These are phyloP conservation scores for Hydnomerulius pinastri DNA, from an alignment of 768 basidiomycete species.

Conservation along the genomic window DNA sequence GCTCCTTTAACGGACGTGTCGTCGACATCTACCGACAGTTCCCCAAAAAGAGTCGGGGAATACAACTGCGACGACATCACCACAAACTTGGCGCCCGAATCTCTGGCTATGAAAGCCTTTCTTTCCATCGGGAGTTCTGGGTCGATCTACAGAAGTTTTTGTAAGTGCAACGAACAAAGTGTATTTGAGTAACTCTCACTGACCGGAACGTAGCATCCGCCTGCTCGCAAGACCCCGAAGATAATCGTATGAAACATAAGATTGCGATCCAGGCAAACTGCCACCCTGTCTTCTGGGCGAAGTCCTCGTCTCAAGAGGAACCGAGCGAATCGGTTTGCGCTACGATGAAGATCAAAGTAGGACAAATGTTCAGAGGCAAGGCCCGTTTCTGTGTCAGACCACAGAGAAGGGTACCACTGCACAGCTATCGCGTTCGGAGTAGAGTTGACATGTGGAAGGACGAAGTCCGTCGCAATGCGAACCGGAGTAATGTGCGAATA, in stretches of 20 bases:
- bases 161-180: not conserved
- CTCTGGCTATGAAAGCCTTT: slow-evolving; percentile 45
- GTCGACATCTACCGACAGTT: slow-evolving; percentile 20
- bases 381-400: not conserved
- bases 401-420: slow-evolving; percentile 22
- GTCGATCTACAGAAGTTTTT: slow-evolving; percentile 43
- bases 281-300: slow-evolving; percentile 41
- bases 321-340: slow-evolving; percentile 43
- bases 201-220: slow-evolving; percentile 55
- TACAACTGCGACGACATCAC: slow-evolving; percentile 31
- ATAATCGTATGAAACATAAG: slow-evolving; percentile 43
- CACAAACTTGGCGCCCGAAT: slow-evolving; percentile 44
- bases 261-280: slow-evolving; percentile 47
- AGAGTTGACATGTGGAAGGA: slow-evolving; percentile 18
- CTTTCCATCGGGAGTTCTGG: slow-evolving; percentile 49
- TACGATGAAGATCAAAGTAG: slow-evolving; percentile 38
- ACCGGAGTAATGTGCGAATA: slow-evolving; percentile 21
- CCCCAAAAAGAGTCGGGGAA: slow-evolving; percentile 17
- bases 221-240: slow-evolving; percentile 47
- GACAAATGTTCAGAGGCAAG: slow-evolving; percentile 13
- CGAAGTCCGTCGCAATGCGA: slow-evolving; percentile 24
- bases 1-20: slow-evolving; percentile 22
- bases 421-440: slow-evolving; percentile 20
- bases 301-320: slow-evolving; percentile 42
- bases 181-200: slow-evolving; percentile 14